These are phyloP conservation scores for Metschnikowia peoriensis DNA, from an alignment of 805 yeast genomes.

Conservation along the genomic window DNA sequence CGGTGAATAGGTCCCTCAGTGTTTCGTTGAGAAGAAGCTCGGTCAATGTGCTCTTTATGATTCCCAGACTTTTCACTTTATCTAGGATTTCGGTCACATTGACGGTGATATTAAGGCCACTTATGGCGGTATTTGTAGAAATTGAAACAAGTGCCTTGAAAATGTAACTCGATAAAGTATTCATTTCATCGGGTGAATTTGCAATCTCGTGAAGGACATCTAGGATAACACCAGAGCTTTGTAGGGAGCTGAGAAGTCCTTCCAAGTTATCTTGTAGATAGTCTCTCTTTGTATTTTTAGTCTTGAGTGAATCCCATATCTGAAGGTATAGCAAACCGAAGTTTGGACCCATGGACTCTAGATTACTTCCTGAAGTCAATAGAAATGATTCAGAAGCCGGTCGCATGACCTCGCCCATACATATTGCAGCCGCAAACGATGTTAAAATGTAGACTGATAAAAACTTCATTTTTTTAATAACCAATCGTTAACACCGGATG, in stretches of 20 bases:
- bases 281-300: conserved; percentile 10
- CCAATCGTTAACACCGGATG: neutral
- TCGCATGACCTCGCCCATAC: conserved; percentile 5
- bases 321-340: conserved; percentile 10
- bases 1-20: conserved; percentile 27
- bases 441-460: conserved; percentile 4
- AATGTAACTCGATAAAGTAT: conserved; percentile 25
- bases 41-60: conserved; percentile 25
- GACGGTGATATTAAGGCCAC: conserved; percentile 21
- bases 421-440: conserved; percentile 4
- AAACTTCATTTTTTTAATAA: conserved; percentile 5
- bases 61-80: conserved; percentile 25
- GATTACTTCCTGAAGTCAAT: neutral
- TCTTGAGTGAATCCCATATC: neutral
- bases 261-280: conserved; percentile 8
- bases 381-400: conserved; percentile 4
- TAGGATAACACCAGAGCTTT: conserved; percentile 25
- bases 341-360: conserved; percentile 14
- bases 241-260: conserved; percentile 19
- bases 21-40: conserved; percentile 30
- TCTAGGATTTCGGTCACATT: conserved; percentile 25
- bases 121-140: conserved; percentile 12
- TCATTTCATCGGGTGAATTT: conserved; percentile 27
- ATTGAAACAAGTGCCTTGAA: conserved; percentile 14
- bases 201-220: conserved; percentile 31